Conservation (phyloP, 2,329 filamentous ascomycete species). For the Lasiodiplodia gonubiensis region DNA sequence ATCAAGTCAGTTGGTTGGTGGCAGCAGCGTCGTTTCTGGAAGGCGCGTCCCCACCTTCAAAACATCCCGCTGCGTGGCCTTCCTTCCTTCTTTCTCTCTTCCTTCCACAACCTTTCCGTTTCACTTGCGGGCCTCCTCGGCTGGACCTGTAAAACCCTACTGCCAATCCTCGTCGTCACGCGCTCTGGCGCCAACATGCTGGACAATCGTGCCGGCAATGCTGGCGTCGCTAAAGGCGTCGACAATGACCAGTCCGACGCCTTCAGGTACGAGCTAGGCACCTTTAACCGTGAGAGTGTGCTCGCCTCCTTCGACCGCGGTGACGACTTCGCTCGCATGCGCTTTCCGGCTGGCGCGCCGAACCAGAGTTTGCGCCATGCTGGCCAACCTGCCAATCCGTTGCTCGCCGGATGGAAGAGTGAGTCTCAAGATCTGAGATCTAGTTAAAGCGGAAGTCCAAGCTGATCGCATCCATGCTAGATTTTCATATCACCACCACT, state of each 20-base stretch:
- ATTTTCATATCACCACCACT: constrained; percentile 6
- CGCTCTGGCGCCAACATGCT: background rate
- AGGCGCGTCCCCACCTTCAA: background rate
- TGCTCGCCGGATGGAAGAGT: constrained; percentile 8
- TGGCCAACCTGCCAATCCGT: background rate
- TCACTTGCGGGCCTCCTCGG: background rate
- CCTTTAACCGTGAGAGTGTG: constrained; percentile 12
- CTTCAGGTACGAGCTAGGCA: constrained; percentile 15
- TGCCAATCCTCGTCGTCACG: background rate
- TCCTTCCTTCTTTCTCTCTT: no score
- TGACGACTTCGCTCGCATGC: background rate
- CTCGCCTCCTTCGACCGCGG: constrained; percentile 11
- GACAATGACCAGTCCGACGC: constrained; percentile 17
- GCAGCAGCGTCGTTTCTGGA: background rate
- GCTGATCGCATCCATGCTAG: background rate
- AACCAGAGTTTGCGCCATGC: background rate
- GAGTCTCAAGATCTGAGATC: background rate
- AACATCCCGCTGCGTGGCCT: background rate
- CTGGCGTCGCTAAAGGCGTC: background rate
- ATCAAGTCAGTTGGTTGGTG: background rate
- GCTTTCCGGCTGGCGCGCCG: background rate
- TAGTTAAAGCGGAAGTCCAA: no score
- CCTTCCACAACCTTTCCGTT: background rate
- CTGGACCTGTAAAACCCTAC: background rate
- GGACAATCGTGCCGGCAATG: background rate